Base-by-base conservation (phyloP, 2,329 filamentous ascomycete genomes). In the Fusarium foetens region DNA sequence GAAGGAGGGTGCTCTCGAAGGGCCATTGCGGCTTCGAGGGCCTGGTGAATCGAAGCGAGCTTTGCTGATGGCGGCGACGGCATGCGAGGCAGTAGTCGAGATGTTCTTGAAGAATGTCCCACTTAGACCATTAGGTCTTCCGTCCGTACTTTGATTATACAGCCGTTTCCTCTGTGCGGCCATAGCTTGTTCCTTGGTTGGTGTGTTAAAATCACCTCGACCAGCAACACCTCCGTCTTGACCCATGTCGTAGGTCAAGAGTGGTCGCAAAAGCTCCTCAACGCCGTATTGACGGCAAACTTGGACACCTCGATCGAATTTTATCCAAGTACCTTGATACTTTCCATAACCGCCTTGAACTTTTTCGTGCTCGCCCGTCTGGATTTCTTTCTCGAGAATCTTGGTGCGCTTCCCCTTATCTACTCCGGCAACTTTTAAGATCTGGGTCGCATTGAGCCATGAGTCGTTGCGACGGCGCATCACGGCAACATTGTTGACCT, bases 261-360 rank as follows among this genome's bases (percentile, higher is more conserved):
- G 86, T 21, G 93, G 92, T 27, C 90, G 88, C 52, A 96, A 83
- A 9, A 94, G 77, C 71, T 95, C 93, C 80, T 95, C 93, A 36
- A 96, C 93, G 16, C 88, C 90, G 75, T 92, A 92, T 73, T 92
- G 89, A 45, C 93, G 91, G 81, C 96, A 98, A 76, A 99, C 95
- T 79, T 98, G 94, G 49, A 97, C 88, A 3, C 95, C 96, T 68
- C 95, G 91, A 54, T 95, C 93, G 79, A 97, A 98, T 78, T 93
- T 94, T 79, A 99, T 97, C 96, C 96, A 99, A 5, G 96, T 99
- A 61, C 96, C 96, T 84, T 99, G 96, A 79, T 99, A 99, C 85
- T 98, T 98, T 73, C 96, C 96, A 79, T 99, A 99, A 9, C 96
- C 96, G 38, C 96, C 96, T 81, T 99, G 96, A 6, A 99, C 95